Conservation (phyloP, 2,329 filamentous ascomycete genomes). For the Ophiocordyceps robertsii region DNA sequence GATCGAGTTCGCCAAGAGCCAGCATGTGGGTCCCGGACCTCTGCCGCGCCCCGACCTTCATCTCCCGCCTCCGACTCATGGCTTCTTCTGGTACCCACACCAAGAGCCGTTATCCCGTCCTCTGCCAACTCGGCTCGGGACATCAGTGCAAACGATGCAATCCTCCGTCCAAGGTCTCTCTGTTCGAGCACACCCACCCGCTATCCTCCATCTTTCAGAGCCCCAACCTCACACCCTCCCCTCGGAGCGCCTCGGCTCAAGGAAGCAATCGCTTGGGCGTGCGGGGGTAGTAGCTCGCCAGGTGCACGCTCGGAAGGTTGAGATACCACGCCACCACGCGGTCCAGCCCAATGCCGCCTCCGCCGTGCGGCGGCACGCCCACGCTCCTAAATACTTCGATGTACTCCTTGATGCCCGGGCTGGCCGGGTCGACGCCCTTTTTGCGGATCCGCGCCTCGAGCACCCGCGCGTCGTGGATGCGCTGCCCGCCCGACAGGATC, state of each 20-base stretch:
- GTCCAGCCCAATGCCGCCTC: conserved; percentile 81
- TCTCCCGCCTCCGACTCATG: no score
- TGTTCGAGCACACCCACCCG: no score
- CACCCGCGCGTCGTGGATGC: conserved; percentile 68
- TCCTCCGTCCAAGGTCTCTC: no score
- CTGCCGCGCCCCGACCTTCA: no score
- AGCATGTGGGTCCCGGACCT: no score
- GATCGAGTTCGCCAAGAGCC: no score
- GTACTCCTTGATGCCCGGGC: conserved; percentile 73
- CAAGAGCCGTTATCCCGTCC: no score
- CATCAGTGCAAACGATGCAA: no score
- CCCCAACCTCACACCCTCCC: no score
- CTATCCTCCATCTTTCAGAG: no score
- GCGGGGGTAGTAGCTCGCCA: conserved; percentile 43
- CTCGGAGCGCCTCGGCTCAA: conserved; percentile 10
- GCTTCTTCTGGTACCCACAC: no score
- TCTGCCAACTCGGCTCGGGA: no score
- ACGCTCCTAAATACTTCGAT: conserved; percentile 68
- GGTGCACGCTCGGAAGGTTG: conserved; percentile 43
- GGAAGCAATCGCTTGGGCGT: conserved; percentile 46
- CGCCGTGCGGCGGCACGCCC: conserved; percentile 80
- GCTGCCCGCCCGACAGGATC: conserved; percentile 82
- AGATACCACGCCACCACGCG: conserved; percentile 62
- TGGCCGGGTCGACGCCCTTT: conserved; percentile 68
- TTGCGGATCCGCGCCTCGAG: conserved; percentile 65